Conservation (phyloP, 2,329 filamentous ascomycete genomes). For the Ascochyta rabiei region DNA sequence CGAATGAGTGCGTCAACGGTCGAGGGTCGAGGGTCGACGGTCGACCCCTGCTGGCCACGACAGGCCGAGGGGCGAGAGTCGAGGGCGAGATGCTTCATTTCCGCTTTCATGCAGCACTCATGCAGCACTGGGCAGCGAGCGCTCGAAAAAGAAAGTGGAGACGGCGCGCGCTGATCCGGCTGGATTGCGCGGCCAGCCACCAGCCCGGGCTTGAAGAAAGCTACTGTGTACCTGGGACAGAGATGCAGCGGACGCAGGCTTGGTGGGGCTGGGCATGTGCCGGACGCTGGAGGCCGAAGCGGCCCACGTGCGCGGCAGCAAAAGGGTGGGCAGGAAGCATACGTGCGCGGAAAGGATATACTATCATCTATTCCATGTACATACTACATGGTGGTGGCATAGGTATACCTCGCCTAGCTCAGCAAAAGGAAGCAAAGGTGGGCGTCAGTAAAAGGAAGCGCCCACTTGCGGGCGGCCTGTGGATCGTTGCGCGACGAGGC, state of each 20-base stretch:
- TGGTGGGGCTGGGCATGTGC: background rate
- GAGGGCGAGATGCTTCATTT: constrained; percentile 20
- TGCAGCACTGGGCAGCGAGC: background rate
- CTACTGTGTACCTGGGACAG: too few species aligned
- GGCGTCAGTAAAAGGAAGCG: background rate
- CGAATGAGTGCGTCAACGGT: background rate
- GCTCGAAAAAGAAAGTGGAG: background rate
- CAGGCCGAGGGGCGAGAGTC: constrained; percentile 4
- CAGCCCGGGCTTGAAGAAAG: background rate
- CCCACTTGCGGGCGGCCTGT: background rate
- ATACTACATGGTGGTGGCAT: too few species aligned
- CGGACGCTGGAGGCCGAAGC: background rate
- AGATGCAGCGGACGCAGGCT: background rate
- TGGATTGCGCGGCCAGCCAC: background rate
- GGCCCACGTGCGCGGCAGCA: background rate
- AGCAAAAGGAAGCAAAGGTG: too few species aligned
- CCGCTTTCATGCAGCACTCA: constrained; percentile 6
- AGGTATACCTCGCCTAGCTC: too few species aligned
- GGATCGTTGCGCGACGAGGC: background rate
- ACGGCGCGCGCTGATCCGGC: background rate
- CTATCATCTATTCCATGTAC: too few species aligned
- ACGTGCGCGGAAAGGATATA: too few species aligned
- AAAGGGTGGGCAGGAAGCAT: too few species aligned
- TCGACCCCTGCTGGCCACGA: constrained; percentile 13
- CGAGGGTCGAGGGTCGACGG: too few species aligned